Conservation (phyloP, 192 early-diverging fungal species). For the Linnemannia hyalina region DNA sequence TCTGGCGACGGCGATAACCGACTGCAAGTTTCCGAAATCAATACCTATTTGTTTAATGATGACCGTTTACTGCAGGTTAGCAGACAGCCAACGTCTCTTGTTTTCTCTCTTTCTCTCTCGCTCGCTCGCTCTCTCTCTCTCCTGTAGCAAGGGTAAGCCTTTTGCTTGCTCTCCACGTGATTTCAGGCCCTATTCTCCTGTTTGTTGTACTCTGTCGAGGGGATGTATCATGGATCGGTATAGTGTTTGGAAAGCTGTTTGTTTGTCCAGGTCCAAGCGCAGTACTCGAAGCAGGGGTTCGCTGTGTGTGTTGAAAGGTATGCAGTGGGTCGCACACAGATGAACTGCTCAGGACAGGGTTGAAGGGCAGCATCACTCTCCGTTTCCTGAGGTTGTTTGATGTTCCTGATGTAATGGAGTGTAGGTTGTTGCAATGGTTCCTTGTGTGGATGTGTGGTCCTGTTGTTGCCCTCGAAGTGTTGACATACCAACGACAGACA, state of each 20-base stretch:
- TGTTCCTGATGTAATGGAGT: neutral
- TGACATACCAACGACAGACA: conserved; percentile 54
- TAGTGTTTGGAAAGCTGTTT: neutral
- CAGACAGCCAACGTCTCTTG: neutral
- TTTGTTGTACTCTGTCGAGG: neutral
- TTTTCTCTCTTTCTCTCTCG: too few species aligned
- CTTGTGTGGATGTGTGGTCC: neutral
- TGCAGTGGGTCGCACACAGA: neutral
- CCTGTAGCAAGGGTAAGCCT: too few species aligned
- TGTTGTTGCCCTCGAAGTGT: neutral
- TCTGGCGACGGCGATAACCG: conserved; percentile 96
- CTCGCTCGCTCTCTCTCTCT: too few species aligned
- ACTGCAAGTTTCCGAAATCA: conserved; percentile 97
- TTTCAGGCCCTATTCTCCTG: too few species aligned
- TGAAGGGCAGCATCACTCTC: neutral
- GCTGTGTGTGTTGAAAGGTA: neutral
- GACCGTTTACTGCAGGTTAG: neutral
- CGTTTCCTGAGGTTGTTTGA: neutral
- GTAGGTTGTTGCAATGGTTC: neutral
- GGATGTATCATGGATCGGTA: neutral
- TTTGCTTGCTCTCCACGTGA: too few species aligned
- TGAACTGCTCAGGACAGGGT: neutral
- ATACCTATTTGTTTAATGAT: conserved; percentile 74
- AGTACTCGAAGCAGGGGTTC: neutral
- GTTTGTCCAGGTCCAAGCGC: neutral